Evolutionary conservation across 2,329 filamentous ascomycete genomes (phyloP), one percentile per base, ranked within the genome.

Genomic region (Orbilia blumenaviensis): DNA sequence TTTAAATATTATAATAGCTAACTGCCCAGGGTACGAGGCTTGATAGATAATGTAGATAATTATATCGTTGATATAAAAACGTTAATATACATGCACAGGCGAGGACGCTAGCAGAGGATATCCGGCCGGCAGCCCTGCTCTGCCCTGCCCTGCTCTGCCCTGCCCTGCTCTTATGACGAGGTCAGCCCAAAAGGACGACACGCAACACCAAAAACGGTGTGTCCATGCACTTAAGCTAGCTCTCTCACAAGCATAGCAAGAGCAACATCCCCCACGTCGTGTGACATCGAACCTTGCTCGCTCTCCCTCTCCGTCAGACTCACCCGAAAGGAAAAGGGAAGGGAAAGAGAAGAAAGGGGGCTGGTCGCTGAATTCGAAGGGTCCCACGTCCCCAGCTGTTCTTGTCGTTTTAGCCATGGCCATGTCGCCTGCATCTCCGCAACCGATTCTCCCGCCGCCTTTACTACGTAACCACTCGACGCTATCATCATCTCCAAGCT

Each of bases 371-470:
- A 27, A 9, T 12, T 50, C 18, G 12, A 27, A 10, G 7, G 12
- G 42, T 7, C 21, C n/a, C n/a, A n/a, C n/a, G n/a, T 29, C 23
- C 16, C 12, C 29, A 41, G 25, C 14, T 18, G 21, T 52, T n/a
- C 34, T 23, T 7, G 58, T 27, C n/a, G n/a, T n/a, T n/a, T n/a
- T n/a, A n/a, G n/a, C n/a, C n/a, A n/a, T 50, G 52, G 44, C 25
- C 52, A 74, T 74, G 69, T 21, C 61, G 32, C 34, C 71, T 16
- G 36, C 44, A 41, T 75, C 69, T 44, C 69, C 69, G 29, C 29
- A 50, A n/a, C 34, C 68, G 52, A 66, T 66, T n/a, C n/a, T n/a
- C 50, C 61, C 48, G 36, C 54, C 69, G 32, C 38, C 63, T 34
- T 38, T 72, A 23, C 36, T 56, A 21, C 68, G 61, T 29, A 41